Evolutionary conservation across 495 filamentous ascomycete species (phyloP).

Genomic region (Aspergillus campestris): DNA sequence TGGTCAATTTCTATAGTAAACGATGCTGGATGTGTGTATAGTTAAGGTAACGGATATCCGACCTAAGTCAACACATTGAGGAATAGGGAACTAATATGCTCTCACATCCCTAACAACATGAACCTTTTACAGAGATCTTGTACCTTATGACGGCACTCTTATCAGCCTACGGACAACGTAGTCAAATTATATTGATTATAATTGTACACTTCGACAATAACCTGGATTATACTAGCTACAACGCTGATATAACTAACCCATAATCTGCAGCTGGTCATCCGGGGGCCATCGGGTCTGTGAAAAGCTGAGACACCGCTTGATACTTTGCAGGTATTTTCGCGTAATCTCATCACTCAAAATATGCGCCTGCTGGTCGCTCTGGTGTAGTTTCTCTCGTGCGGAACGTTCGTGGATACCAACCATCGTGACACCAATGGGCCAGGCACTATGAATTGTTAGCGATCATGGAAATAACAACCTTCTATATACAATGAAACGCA

Average conservation of each 20-base stretch:
- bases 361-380: constrained; percentile 80
- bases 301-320: constrained; percentile 94
- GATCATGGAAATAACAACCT: not conserved
- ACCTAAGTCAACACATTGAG: too few relatives aligned
- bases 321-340: constrained; percentile 92
- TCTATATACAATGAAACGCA: not conserved
- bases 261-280: constrained; percentile 84
- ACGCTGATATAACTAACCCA: constrained; percentile 54
- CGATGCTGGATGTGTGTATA: too few relatives aligned
- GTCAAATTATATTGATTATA: too few relatives aligned
- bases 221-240: too few relatives aligned
- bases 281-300: constrained; percentile 95
- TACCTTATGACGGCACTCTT: too few relatives aligned
- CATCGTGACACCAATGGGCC: constrained; percentile 99
- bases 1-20: too few relatives aligned
- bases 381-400: constrained; percentile 88
- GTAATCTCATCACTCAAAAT: constrained; percentile 96
- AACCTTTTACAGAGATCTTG: too few relatives aligned
- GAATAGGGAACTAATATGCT: too few relatives aligned
- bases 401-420: constrained; percentile 97
- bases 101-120: too few relatives aligned
- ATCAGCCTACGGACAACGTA: too few relatives aligned
- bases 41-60: too few relatives aligned
- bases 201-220: too few relatives aligned
- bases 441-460: constrained; percentile 47